These are phyloP conservation scores for Pancytospora philotis DNA, from an alignment of 371 early-diverging fungal species.

Conservation along the genomic window DNA sequence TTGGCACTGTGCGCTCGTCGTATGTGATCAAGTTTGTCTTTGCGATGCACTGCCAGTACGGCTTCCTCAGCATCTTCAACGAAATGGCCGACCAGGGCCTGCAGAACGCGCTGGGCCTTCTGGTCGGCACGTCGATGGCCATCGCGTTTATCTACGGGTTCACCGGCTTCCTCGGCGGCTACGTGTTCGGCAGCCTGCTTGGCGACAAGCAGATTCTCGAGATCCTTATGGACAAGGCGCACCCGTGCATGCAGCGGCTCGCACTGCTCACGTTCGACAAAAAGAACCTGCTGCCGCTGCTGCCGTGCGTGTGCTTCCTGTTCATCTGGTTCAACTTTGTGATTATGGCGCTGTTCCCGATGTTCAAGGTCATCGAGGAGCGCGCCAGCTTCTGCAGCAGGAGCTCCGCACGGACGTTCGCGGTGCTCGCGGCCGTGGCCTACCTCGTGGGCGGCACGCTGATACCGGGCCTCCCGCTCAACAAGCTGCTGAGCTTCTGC, in stretches of 20 bases:
- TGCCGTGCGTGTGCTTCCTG: background rate
- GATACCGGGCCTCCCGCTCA: too few relatives aligned
- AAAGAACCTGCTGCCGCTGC: background rate
- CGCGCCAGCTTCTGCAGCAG: background rate
- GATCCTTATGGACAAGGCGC: background rate
- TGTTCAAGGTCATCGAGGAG: background rate
- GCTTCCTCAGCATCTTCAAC: constrained; percentile 11
- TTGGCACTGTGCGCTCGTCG: background rate
- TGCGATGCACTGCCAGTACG: constrained; percentile 12
- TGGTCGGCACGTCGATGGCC: too few relatives aligned
- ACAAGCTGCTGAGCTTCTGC: background rate
- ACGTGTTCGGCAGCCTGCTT: background rate
- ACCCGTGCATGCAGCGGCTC: background rate
- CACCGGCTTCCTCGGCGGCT: background rate
- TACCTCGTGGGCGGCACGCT: background rate
- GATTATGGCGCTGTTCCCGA: constrained; percentile 8
- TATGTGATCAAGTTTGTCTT: constrained; percentile 3
- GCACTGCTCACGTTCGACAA: background rate
- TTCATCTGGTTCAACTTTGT: background rate
- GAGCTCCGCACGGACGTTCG: background rate
- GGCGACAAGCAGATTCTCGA: background rate
- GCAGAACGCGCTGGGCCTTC: background rate
- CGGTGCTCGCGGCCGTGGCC: background rate
- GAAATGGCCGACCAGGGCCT: background rate
- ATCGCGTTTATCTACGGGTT: constrained; percentile 7